These are phyloP conservation scores for Lentinula aciculospora DNA, from an alignment of 768 basidiomycete genomes.

Conservation along the genomic window DNA sequence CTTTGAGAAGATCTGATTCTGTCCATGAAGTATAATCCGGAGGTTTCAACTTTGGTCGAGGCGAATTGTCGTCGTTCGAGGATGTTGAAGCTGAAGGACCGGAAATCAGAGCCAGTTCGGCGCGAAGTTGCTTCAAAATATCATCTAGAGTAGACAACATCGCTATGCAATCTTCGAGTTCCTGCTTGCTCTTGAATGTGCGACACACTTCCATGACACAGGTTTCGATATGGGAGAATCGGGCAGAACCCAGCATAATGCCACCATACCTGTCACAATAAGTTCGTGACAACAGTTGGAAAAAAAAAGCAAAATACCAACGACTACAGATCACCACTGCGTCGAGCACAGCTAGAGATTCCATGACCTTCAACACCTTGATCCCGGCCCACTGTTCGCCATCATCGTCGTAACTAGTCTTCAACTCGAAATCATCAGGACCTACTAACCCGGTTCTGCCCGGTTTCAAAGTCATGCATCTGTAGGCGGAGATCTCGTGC, in stretches of 20 bases:
- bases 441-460: constrained; percentile 63
- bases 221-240: constrained; percentile 75
- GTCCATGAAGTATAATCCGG: constrained; percentile 42
- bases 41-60: constrained; percentile 17
- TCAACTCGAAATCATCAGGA: constrained; percentile 71
- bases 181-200: constrained; percentile 60
- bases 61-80: not conserved
- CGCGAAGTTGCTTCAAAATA: constrained; percentile 50
- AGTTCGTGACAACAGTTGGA: not conserved
- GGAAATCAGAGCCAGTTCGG: constrained; percentile 29
- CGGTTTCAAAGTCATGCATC: constrained; percentile 66
- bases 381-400: constrained; percentile 71
- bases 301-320: constrained; percentile 40
- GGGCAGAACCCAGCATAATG: constrained; percentile 66
- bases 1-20: constrained; percentile 51
- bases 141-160: constrained; percentile 58
- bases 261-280: constrained; percentile 63
- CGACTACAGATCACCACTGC: constrained; percentile 77
- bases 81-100: not conserved
- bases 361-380: constrained; percentile 62
- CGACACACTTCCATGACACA: constrained; percentile 73
- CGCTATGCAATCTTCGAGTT: constrained; percentile 55
- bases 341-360: constrained; percentile 64
- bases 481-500: constrained; percentile 76
- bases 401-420: constrained; percentile 64